Percentiles rank a stretch among this genome's conserved stretches.
Evolutionary conservation across 2,329 filamentous ascomycete genomes (phyloP).

Genomic region (Thelonectria rubi): DNA sequence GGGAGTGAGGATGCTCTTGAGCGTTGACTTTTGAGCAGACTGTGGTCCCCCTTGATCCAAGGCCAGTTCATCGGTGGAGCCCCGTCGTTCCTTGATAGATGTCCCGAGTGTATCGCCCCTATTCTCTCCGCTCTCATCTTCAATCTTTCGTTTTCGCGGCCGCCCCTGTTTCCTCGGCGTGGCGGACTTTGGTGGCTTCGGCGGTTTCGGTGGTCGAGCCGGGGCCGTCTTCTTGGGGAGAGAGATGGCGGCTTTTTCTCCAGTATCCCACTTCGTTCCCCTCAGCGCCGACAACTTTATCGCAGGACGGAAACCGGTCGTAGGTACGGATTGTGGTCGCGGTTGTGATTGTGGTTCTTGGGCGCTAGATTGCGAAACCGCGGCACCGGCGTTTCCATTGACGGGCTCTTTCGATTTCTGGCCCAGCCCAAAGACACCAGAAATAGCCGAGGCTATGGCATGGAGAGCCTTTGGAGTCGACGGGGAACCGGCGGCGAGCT

Average conservation of each 20-base stretch:
- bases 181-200: slow-evolving; percentile 19
- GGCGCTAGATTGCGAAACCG: slow-evolving; percentile 10
- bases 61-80: slow-evolving; percentile 30
- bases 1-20: slow-evolving; percentile 67
- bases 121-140: slow-evolving; percentile 24
- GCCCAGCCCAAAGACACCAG: slow-evolving; percentile 40
- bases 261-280: slow-evolving; percentile 52
- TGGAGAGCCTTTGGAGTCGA: slow-evolving; percentile 45
- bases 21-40: slow-evolving; percentile 39
- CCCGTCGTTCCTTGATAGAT: slow-evolving; percentile 26
- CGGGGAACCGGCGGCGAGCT: slow-evolving; percentile 35
- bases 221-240: slow-evolving; percentile 38
- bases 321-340: slow-evolving; percentile 26
- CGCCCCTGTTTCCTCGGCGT: slow-evolving; percentile 38
- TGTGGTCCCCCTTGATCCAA: slow-evolving; percentile 22
- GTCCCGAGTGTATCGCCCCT: slow-evolving; percentile 13
- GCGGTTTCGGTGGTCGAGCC: slow-evolving; percentile 27
- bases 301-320: slow-evolving; percentile 43
- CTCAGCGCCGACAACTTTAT: slow-evolving; percentile 50
- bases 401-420: slow-evolving; percentile 28
- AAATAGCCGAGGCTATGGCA: slow-evolving; percentile 46
- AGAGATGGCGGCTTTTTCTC: slow-evolving; percentile 33
- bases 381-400: slow-evolving; percentile 15
- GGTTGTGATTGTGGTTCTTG: slow-evolving; percentile 19
- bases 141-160: slow-evolving; percentile 36